Conservation (phyloP, 495 filamentous ascomycete genomes). For the Penicillium canariense region DNA sequence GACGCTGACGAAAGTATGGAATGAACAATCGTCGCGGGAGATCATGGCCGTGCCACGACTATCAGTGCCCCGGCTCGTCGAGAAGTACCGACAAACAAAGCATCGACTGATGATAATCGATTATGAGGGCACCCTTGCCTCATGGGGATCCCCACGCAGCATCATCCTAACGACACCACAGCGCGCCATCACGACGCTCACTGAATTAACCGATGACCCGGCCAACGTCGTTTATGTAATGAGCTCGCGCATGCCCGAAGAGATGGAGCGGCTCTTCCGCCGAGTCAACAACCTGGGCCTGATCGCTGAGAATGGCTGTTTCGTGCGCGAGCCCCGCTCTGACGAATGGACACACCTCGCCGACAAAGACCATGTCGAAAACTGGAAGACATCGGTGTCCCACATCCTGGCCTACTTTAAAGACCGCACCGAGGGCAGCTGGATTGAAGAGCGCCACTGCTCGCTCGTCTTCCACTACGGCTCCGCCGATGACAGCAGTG, state of each 20-base stretch:
- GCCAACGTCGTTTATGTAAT: conserved; percentile 90
- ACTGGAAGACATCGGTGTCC: conserved; percentile 75
- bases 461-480: conserved; percentile 86
- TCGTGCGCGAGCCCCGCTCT: conserved; percentile 66
- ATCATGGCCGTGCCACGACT: conserved; percentile 81
- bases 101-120: conserved; percentile 83
- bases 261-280: conserved; percentile 81
- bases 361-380: conserved; percentile 59
- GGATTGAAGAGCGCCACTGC: conserved; percentile 82
- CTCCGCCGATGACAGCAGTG: conserved; percentile 68
- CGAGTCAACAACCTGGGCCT: conserved; percentile 74
- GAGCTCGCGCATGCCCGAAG: conserved; percentile 80
- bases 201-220: conserved; percentile 72
- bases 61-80: conserved; percentile 58
- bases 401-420: conserved; percentile 82
- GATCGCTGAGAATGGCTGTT: conserved; percentile 92
- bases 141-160: conserved; percentile 73
- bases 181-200: conserved; percentile 74
- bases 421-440: conserved; percentile 80
- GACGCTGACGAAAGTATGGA: conserved; percentile 67
- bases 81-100: conserved; percentile 60
- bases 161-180: conserved; percentile 82
- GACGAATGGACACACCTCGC: conserved; percentile 71
- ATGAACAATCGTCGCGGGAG: conserved; percentile 78
- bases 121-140: conserved; percentile 87